Evolutionary conservation across 768 basidiomycete species (phyloP).

Genomic region (Amanita pseudoporphyria): DNA sequence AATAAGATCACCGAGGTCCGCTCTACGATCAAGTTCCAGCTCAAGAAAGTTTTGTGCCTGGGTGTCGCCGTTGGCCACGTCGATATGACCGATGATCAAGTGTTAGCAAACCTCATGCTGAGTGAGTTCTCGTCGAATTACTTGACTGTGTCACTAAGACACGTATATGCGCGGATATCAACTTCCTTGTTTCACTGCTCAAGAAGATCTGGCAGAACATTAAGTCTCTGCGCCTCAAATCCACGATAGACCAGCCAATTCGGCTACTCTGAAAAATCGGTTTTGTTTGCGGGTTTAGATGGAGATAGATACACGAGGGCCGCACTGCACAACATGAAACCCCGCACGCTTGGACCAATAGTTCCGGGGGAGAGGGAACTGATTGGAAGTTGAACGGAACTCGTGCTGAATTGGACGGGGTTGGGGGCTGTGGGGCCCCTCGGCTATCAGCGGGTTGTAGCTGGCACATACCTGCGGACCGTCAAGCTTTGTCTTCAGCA

Average conservation of each 20-base stretch:
- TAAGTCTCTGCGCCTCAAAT: conserved; percentile 97
- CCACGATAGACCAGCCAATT: conserved; percentile 97
- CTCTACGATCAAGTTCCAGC: conserved; percentile 99
- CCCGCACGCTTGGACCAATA: conserved; percentile 99
- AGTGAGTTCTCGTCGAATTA: conserved; percentile 40
- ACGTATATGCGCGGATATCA: conserved; percentile 60
- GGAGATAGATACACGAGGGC: conserved; percentile 15
- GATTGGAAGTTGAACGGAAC: conserved; percentile 82
- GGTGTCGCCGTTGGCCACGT: conserved; percentile 98
- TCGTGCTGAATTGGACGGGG: no score
- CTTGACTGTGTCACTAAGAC: background rate
- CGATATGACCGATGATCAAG: conserved; percentile 96
- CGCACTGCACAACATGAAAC: conserved; percentile 90
- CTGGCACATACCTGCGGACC: no score
- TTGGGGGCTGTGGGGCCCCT: no score
- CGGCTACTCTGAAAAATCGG: conserved; percentile 71
- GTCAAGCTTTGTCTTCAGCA: no score
- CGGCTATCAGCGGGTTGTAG: no score
- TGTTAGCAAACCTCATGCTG: conserved; percentile 96
- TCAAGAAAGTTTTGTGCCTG: conserved; percentile 98
- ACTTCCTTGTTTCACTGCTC: conserved; percentile 98
- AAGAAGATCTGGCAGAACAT: conserved; percentile 99
- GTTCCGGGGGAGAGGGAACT: conserved; percentile 55
- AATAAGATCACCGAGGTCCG: conserved; percentile 93
- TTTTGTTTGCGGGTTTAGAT: background rate